phyloP scores from a whole-genome alignment of 2,329 filamentous ascomycete genomes.

The Talaromyces sp. region DNA sequence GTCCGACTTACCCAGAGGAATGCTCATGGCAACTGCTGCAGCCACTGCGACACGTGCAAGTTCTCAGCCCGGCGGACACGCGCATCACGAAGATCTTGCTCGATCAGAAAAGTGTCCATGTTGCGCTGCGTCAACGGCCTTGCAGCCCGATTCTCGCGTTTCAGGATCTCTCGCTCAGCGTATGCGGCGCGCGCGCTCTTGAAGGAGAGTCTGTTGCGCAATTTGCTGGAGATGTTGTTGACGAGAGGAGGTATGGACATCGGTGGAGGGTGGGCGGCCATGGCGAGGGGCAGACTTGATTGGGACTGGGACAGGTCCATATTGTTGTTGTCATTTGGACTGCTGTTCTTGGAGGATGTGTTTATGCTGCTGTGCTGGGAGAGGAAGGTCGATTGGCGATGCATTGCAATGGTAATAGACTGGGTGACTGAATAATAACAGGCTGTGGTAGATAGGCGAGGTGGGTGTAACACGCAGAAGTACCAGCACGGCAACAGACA shows the following conservation, averaged over 20 bases:
- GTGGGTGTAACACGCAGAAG: not conserved
- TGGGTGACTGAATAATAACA: not conserved
- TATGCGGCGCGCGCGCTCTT: slow-evolving; percentile 33
- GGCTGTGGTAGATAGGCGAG: not conserved
- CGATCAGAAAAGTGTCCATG: slow-evolving; percentile 33
- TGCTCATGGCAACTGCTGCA: slow-evolving; percentile 69
- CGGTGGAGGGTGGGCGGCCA: not conserved
- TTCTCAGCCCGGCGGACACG: slow-evolving; percentile 55
- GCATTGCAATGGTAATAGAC: not conserved
- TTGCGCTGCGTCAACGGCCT: slow-evolving; percentile 36
- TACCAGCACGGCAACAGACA: not conserved
- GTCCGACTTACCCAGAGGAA: slow-evolving; percentile 22
- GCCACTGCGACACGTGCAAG: slow-evolving; percentile 70
- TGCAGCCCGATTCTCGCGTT: slow-evolving; percentile 35
- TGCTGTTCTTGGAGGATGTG: not conserved
- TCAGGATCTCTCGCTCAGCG: slow-evolving; percentile 35
- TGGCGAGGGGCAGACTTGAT: not conserved
- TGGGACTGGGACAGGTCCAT: slow-evolving; percentile 7
- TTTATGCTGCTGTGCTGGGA: slow-evolving; percentile 5
- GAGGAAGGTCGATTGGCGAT: slow-evolving; percentile 8
- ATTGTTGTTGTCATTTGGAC: not conserved
- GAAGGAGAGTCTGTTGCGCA: slow-evolving; percentile 33
- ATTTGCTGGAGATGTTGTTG: slow-evolving; percentile 25
- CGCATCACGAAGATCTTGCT: slow-evolving; percentile 49
- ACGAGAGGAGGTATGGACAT: slow-evolving; percentile 19